A percentile compares a stretch with the other conserved stretches of the same genome.
These are phyloP conservation scores for Debaryomyces subglobosus DNA, from an alignment of 1,139 yeast species.

Conservation along the genomic window DNA sequence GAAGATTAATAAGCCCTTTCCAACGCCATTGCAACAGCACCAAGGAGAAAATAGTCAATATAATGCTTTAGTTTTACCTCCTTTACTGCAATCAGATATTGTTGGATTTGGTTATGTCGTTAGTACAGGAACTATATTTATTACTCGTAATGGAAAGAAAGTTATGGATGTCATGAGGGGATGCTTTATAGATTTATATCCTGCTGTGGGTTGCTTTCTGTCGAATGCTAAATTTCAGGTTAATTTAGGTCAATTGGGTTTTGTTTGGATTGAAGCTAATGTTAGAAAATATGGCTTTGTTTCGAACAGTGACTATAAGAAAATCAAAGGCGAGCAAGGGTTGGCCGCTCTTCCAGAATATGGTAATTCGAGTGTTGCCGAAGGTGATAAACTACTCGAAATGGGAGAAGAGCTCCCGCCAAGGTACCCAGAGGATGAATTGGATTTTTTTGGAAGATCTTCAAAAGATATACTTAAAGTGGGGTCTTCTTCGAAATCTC, in stretches of 20 bases:
- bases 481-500: conserved; percentile 29
- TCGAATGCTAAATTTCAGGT: conserved; percentile 76
- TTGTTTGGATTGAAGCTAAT: conserved; percentile 93
- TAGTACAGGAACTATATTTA: conserved; percentile 78
- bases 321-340: conserved; percentile 48
- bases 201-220: conserved; percentile 83
- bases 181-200: conserved; percentile 78
- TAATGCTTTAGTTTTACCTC: conserved; percentile 75
- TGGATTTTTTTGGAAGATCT: conserved; percentile 63
- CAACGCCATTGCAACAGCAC: conserved; percentile 52
- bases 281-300: conserved; percentile 93
- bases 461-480: conserved; percentile 19
- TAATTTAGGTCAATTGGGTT: conserved; percentile 89
- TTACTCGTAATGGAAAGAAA: conserved; percentile 89
- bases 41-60: conserved; percentile 48
- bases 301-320: conserved; percentile 52
- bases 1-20: conserved; percentile 77
- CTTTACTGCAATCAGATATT: conserved; percentile 80
- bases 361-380: conserved; percentile 24
- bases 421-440: conserved; percentile 61
- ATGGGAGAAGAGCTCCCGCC: conserved; percentile 80
- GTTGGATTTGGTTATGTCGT: conserved; percentile 90
- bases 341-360: conserved; percentile 47
- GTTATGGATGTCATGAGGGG: conserved; percentile 83
- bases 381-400: conserved; percentile 56